Conservation (phyloP, 441 rosid genomes). For the Raphanus hybrid region DNA sequence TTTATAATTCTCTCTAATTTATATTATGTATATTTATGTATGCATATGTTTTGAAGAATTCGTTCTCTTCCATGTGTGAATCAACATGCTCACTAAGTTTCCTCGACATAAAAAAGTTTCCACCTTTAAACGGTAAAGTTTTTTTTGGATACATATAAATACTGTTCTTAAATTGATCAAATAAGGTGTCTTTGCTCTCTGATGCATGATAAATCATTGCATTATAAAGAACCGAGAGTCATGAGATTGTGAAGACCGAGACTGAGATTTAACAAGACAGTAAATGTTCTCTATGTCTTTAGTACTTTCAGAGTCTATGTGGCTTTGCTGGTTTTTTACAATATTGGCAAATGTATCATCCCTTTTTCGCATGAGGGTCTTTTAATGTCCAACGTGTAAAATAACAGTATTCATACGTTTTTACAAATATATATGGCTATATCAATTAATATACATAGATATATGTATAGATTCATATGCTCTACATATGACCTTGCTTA, state of each 20-base stretch:
- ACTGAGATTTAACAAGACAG: slow-evolving; percentile 71
- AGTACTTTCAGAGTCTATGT: slow-evolving; percentile 69
- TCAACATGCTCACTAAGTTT: slow-evolving; percentile 22
- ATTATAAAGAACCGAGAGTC: slow-evolving; percentile 56
- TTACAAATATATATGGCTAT: slow-evolving; percentile 16
- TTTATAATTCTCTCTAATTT: not conserved
- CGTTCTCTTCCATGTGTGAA: slow-evolving; percentile 2
- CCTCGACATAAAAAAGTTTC: slow-evolving; percentile 28
- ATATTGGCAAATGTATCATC: slow-evolving; percentile 29
- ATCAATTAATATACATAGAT: not conserved
- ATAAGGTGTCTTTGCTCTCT: slow-evolving; percentile 35
- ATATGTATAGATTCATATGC: slow-evolving; percentile 21
- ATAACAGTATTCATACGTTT: slow-evolving; percentile 27
- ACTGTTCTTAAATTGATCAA: slow-evolving; percentile 35
- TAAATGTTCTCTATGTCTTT: slow-evolving; percentile 68
- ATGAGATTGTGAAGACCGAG: slow-evolving; percentile 51
- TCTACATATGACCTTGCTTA: slow-evolving; percentile 14
- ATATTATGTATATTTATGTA: slow-evolving; percentile 8
- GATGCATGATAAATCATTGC: slow-evolving; percentile 45
- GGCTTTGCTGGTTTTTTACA: slow-evolving; percentile 37
- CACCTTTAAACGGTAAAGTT: slow-evolving; percentile 24
- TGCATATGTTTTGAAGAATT: slow-evolving; percentile 11
- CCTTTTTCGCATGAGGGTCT: slow-evolving; percentile 29
- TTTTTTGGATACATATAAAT: slow-evolving; percentile 1
- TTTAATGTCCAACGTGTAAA: slow-evolving; percentile 39